Evolutionary conservation across 495 filamentous ascomycete species (phyloP), one percentile per base, ranked within the genome.

Genomic region (Penicilliopsis zonata): DNA sequence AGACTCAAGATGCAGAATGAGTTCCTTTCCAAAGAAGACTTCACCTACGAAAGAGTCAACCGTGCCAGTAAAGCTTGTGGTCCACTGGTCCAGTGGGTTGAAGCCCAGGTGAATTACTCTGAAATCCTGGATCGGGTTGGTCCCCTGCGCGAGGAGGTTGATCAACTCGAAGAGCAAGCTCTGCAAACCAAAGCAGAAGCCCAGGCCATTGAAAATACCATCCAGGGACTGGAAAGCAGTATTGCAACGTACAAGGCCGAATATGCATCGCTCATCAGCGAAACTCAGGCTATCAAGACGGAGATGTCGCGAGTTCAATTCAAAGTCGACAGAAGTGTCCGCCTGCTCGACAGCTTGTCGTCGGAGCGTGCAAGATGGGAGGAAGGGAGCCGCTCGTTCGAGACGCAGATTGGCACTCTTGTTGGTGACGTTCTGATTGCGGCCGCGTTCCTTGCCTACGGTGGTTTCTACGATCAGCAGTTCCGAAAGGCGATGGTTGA

Each of bases 401-500:
- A 94, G 53, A 90, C 85, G 7, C 90, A 99, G 54, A 94, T 99
- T 50, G 77, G 80, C 58, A 99, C 90, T 2, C 77, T 99, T 29
- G 83, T 96, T 28, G 90, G 90, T 23, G 90, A 99, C 47, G 86
- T 94, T 20, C 62, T 99, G 41, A 77, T 96, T 21, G 90, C 92
- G 3, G 84, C 90, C 3, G 90, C 88, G 10, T 96, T 96, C 69
- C 65, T 99, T 34, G 90, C 90, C n/a, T 99, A 99, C 57, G 82
- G 82, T 50, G 90, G 90, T 59, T 80, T 94, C 34, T 99, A 93
- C 44, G 90, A 99, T 50, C 90, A 99, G 51, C 87, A 90, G 43
- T 94, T 93, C 73, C 79, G 90, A 25, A 95, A 94, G 58, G 74
- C 77, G 18, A 95, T 99, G 90, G 70, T 85, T 57, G 92, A 96